phyloP scores from a whole-genome alignment of 2,329 filamentous ascomycete species.

The Fonsecaea multimorphosa region DNA sequence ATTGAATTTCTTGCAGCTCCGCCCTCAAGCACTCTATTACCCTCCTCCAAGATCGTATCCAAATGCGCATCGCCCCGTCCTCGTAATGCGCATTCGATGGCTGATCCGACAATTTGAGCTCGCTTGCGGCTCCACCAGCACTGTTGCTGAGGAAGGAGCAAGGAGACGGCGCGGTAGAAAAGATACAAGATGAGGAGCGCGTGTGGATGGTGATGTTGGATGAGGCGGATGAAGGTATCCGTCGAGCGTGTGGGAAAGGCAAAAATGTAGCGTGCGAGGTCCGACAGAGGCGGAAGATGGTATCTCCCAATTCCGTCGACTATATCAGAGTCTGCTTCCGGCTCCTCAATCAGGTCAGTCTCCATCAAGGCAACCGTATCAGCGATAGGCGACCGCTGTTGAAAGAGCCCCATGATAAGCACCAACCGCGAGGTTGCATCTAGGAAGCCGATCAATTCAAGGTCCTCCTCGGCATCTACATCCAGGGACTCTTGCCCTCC shows the following conservation, averaged over 20 bases:
- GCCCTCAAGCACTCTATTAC: not conserved
- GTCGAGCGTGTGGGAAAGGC: conserved; percentile 2
- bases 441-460: not conserved
- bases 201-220: conserved; percentile 1
- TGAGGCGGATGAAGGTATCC: not conserved
- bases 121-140: conserved; percentile 5
- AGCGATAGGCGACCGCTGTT: not conserved
- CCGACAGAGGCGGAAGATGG: not conserved
- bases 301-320: not conserved
- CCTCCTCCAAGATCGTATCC: not conserved
- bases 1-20: not conserved
- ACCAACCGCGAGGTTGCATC: conserved; percentile 2
- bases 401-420: conserved; percentile 1
- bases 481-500: not conserved
- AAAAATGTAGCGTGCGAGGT: conserved; percentile 8
- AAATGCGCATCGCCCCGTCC: not conserved
- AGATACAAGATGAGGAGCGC: conserved; percentile 3
- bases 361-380: not conserved
- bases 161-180: conserved; percentile 16
- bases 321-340: not conserved
- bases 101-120: conserved; percentile 34
- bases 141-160: not conserved
- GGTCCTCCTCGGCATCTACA: not conserved
- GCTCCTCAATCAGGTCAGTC: not conserved
- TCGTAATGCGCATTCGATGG: not conserved